Base-by-base conservation (phyloP, 2,329 filamentous ascomycete species). In the Calonectria multiphialidica region DNA sequence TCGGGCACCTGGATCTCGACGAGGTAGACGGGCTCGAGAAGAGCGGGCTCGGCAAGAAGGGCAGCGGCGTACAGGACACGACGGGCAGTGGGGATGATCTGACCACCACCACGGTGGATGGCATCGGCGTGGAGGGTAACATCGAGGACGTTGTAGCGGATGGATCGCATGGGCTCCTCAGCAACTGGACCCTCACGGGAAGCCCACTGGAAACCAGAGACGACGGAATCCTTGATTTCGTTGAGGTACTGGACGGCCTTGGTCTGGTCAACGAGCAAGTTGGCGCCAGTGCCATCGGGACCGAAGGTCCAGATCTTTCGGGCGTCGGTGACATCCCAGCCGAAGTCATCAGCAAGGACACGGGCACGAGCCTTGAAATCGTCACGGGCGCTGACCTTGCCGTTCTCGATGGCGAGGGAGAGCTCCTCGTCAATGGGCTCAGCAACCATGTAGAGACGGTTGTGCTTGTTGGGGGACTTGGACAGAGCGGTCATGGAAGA, bases 391-490 rank as follows among this genome's bases (percentile, higher is more conserved):
- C 88, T 90, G 86, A 99, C 95, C 91, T 95, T 97, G 90, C 97
- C 97, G 68, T 84, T 79, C 90, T 99, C 97, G 78, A 99, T 99
- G 83, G 94, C 94, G 83, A 92, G 91, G 81, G 94, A 90, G 74
- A 99, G 93, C 81, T 98, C 97, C 91, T 99, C 97, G 55, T 92
- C 92, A 69, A 99, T 90, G 81, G 97, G 97, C 88, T 95, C 89
- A 78, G 97, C 97, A 87, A 91, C 92, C 88, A 99, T 93, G 91
- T 98, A 99, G 74, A 99, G 91, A 95, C 97, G 96, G 92, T 99
- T 99, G 94, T 99, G 97, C 95, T 99, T 99, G 94, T 99, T 99
- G 90, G 97, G 97, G 61, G 97, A 99, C 92, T 99, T 99, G 88
- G 97, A 98, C 83, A 99, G 91, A 80, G 97, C 97, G 83, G 95